Evolutionary conservation across 2,329 filamentous ascomycete genomes (phyloP).

Genomic region (Thielaviopsis cerberus): DNA sequence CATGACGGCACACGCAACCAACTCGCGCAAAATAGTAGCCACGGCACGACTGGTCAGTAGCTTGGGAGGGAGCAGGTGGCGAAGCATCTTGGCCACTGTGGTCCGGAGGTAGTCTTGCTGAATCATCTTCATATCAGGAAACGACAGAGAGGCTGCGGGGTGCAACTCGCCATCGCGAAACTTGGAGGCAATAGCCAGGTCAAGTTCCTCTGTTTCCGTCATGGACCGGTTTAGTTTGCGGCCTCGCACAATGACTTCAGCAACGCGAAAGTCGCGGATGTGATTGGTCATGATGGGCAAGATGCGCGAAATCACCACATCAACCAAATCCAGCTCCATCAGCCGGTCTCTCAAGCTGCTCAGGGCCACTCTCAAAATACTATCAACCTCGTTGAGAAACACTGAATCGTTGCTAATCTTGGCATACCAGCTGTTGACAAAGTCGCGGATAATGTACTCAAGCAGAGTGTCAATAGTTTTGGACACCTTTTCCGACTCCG

Average conservation of each 20-base stretch:
- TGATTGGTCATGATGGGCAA: slow-evolving; percentile 79
- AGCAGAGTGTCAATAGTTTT: slow-evolving; percentile 64
- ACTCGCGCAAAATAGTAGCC: slow-evolving; percentile 63
- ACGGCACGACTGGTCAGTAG: slow-evolving; percentile 68
- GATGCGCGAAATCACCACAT: slow-evolving; percentile 60
- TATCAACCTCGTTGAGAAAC: slow-evolving; percentile 78
- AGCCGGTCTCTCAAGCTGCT: slow-evolving; percentile 53
- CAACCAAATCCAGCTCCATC: slow-evolving; percentile 61
- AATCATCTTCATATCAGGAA: slow-evolving; percentile 63
- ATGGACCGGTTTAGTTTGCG: slow-evolving; percentile 74
- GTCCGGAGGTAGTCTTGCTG: slow-evolving; percentile 79
- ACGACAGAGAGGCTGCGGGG: slow-evolving; percentile 62
- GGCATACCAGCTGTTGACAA: slow-evolving; percentile 74
- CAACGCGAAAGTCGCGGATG: slow-evolving; percentile 76
- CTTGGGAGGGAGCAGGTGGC: slow-evolving; percentile 51
- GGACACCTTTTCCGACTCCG: slow-evolving; percentile 59
- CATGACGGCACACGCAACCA: slow-evolving; percentile 82
- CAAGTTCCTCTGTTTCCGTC: slow-evolving; percentile 90
- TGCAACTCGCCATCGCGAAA: slow-evolving; percentile 81
- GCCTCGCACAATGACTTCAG: slow-evolving; percentile 71
- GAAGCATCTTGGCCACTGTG: slow-evolving; percentile 53
- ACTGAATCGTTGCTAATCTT: slow-evolving; percentile 63
- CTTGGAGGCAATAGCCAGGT: slow-evolving; percentile 86
- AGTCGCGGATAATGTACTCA: slow-evolving; percentile 60
- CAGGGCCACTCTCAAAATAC: slow-evolving; percentile 54